These are phyloP conservation scores for Rhodomyrtus psidioides DNA, from an alignment of 441 rosid species.

Conservation along the genomic window DNA sequence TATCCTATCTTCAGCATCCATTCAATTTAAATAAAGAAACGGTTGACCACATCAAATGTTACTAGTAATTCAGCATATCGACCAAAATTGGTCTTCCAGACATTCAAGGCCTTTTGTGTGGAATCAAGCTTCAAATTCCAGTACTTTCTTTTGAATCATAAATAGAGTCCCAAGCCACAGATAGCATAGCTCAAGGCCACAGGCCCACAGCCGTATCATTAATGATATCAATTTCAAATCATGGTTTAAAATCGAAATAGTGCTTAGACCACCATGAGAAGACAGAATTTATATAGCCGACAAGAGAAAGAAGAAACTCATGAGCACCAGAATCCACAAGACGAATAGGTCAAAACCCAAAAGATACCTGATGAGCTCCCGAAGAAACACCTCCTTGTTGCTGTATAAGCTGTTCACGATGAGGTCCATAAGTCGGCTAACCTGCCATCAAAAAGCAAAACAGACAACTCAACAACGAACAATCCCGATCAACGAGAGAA, in stretches of 20 bases:
- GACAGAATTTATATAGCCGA: neutral
- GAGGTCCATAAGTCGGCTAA: conserved; percentile 96
- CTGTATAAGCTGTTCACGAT: conserved; percentile 91
- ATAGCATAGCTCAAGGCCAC: neutral
- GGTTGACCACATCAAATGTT: neutral
- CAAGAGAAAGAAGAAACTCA: neutral
- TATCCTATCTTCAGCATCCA: neutral
- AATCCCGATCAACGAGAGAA: neutral
- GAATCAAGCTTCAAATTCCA: neutral
- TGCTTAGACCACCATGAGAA: neutral
- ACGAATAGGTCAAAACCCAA: neutral
- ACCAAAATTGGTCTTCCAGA: neutral
- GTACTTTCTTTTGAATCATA: neutral
- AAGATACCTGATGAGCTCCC: conserved; percentile 78
- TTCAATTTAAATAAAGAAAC: neutral
- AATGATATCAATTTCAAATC: neutral
- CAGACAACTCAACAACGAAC: neutral
- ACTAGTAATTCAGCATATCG: neutral
- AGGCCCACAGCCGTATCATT: neutral
- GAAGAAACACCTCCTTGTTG: conserved; percentile 94
- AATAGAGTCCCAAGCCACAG: neutral
- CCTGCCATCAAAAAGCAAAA: conserved; percentile 33
- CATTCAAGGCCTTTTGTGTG: neutral
- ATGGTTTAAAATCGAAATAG: neutral
- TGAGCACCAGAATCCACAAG: neutral